Evolutionary conservation across 164 flowering plant genomes (phyloP), one percentile per base, ranked within the genome.

Genomic region (Macadamia tetraphylla): DNA sequence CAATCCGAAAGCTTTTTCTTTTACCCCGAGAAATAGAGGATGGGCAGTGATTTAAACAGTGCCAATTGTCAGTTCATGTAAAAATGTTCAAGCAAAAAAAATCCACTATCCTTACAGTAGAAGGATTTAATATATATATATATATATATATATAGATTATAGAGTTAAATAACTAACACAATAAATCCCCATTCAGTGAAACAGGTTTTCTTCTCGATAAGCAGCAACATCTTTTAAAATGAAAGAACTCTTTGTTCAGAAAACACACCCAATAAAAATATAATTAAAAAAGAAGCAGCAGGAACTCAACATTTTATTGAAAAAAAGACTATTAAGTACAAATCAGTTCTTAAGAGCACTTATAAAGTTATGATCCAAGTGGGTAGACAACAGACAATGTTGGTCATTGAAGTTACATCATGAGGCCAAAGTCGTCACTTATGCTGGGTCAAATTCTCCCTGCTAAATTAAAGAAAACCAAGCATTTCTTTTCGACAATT

Each of bases 401-500:
- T 23, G 23, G 23, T 23, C 23, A 23, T 23, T 23, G 23, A 23
- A 23, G 23, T 23, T 23, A 23, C 23, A 23, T 23, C 23, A 23
- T 23, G 23, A 23, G 23, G 23, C 23, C 23, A 23, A 23, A 23
- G 23, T 23, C 23, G 23, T 23, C 23, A 23, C 23, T 23, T 23
- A 23, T 23, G 23, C 23, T 23, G 23, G 23, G 23, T 23, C 23
- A 68, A 18, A 55, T 72, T 78, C 14, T 48, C 70, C 40, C 70
- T 67, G 44, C 64, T 67, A 9, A 18, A 30, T 9, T 68, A 61
- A 60, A 70, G 57, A 66, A 56, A 65, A 30, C 60, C 43, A 48
- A 64, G 9, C 49, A 69, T 74, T 49, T 77, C 81, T 79, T 73
- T 55, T 70, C 73, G 60, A 31, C 9, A 71, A 51, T 10, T 6